Conservation (phyloP, 2,329 filamentous ascomycete genomes). For the Passalora sequoiae region DNA sequence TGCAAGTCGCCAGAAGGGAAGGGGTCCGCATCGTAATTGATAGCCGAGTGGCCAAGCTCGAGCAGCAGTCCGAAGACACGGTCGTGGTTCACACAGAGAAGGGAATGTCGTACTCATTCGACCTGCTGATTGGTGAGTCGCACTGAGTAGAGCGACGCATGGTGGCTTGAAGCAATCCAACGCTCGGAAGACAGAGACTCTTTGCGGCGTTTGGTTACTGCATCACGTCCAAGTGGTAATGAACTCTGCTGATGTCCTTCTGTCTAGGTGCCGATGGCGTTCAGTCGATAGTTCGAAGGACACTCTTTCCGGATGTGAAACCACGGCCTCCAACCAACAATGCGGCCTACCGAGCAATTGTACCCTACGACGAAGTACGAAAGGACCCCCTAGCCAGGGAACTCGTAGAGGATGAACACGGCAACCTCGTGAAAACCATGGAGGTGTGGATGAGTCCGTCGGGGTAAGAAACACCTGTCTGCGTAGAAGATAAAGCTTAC, state of each 20-base stretch:
- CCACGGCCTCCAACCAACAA: conserved; percentile 40
- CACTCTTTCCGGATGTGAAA: conserved; percentile 40
- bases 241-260: no score
- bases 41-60: conserved; percentile 35
- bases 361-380: conserved; percentile 41
- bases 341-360: conserved; percentile 44
- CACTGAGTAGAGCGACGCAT: no score
- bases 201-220: no score
- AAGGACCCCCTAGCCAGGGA: conserved; percentile 38
- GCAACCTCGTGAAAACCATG: conserved; percentile 39
- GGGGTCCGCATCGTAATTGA: conserved; percentile 39
- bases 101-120: conserved; percentile 20
- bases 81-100: conserved; percentile 32
- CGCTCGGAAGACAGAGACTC: no score
- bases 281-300: conserved; percentile 34
- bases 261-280: conserved; percentile 32
- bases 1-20: conserved; percentile 36
- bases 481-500: background rate
- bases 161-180: no score
- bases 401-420: conserved; percentile 27
- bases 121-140: conserved; percentile 32
- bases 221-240: no score
- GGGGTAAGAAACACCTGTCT: conserved; percentile 4
- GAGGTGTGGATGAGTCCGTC: conserved; percentile 42
- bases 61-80: conserved; percentile 25